Evolutionary conservation across 148 eudicot genomes (phyloP), one percentile per base, ranked within the genome.

Genomic region (Silene uniflora): DNA sequence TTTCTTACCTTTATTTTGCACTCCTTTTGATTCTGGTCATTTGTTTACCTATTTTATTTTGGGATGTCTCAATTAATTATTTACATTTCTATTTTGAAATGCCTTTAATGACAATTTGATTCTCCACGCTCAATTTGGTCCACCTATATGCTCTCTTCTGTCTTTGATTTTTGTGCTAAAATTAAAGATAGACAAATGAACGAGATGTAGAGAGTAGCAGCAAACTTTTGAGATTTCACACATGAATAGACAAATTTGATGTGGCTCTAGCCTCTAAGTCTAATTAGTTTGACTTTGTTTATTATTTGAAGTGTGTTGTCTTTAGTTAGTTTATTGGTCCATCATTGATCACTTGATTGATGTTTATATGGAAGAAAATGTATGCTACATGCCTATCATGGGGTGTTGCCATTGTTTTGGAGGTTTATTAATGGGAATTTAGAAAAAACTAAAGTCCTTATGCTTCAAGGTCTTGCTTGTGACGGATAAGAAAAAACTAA

Each of bases 201-300:
- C n/a, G n/a, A n/a, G n/a, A n/a, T n/a, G n/a, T n/a, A n/a, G n/a
- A n/a, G n/a, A n/a, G 27, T 35, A 62, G 54, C 52, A 69, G 58
- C 72, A 9, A n/a, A 58, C 24, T 61, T 27, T 44, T 61, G n/a
- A 11, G 49, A 46, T 16, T 80, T 71, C 83, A 80, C 83, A 80
- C 27, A 75, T 21, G 10, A 11, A 8, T 67, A 16, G 72, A 62
- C 58, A 75, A 54, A 62, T 11, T 44, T 56, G 44, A 44, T 24
- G 12, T 17, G 10, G 25, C 73, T 69, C 23, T 19, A 44, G 29
- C 29, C 29, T 27, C 29, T 69, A 5, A 47, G 1, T 10, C 10
- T 24, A 47, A 25, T 23, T 24, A 22, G 29, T 7, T 47, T 46
- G 17, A 21, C 18, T 69, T 39, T 1, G 14, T 22, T 47, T 6